Evolutionary conservation across 2,329 filamentous ascomycete genomes (phyloP).

Genomic region (Talaromyces amestolkiae): DNA sequence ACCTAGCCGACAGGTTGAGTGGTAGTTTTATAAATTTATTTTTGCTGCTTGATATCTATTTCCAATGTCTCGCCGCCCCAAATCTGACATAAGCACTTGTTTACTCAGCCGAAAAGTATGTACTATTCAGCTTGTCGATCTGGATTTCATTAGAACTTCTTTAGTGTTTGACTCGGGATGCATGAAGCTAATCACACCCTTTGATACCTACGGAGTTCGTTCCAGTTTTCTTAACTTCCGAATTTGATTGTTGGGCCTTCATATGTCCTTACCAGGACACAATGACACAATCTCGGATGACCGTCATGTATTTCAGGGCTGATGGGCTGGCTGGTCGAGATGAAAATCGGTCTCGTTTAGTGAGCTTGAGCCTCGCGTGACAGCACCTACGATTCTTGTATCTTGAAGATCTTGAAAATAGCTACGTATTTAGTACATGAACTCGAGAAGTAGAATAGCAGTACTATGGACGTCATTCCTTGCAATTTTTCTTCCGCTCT

Average conservation of each 20-base stretch:
- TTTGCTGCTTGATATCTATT: background rate
- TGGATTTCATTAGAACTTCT: background rate
- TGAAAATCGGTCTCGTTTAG: background rate
- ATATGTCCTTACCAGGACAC: background rate
- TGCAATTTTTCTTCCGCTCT: background rate
- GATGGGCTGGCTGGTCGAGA: background rate
- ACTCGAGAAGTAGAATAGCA: no score
- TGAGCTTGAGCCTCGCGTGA: slow-evolving; percentile 1
- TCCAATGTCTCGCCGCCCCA: background rate
- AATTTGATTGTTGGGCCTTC: background rate
- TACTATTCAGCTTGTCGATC: background rate
- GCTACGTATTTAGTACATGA: background rate
- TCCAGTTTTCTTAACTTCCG: background rate
- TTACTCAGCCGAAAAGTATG: background rate
- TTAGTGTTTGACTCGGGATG: background rate
- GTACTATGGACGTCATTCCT: background rate
- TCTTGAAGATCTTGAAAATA: background rate
- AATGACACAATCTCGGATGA: background rate
- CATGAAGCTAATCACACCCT: background rate
- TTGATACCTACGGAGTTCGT: background rate
- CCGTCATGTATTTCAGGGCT: background rate
- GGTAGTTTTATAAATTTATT: background rate
- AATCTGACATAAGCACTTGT: background rate
- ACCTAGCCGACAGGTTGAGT: background rate
- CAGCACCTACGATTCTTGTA: background rate